Percentiles rank a stretch among this genome's conserved stretches.
These are phyloP conservation scores for bread wheat (Triticum aestivum) DNA, from an alignment of 176 grass and related monocot genomes.

Conservation along the genomic window DNA sequence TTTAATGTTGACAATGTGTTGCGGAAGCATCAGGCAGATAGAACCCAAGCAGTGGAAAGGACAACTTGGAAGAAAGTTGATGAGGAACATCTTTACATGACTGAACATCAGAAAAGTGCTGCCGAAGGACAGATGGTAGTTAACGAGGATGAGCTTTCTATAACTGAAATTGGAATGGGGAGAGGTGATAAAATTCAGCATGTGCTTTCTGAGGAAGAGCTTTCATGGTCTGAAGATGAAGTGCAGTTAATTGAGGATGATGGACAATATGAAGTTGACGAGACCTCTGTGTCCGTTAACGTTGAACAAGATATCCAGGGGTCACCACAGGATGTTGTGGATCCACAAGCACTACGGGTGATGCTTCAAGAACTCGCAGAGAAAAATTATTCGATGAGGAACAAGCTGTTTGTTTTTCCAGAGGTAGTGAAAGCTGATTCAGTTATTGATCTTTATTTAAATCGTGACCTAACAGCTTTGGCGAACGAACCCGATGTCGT, in stretches of 20 bases:
- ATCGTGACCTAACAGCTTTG: slow-evolving; percentile 64
- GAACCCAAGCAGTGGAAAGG: slow-evolving; percentile 1
- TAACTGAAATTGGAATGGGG: slow-evolving; percentile 1
- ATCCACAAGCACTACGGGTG: slow-evolving; percentile 36
- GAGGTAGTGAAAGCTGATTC: slow-evolving; percentile 50
- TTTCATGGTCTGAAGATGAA: slow-evolving; percentile 30
- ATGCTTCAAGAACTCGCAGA: slow-evolving; percentile 58
- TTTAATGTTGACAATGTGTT: slow-evolving; percentile 14
- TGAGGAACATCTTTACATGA: slow-evolving; percentile 29
- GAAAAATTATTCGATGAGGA: slow-evolving; percentile 47
- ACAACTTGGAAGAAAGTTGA: slow-evolving; percentile 20
- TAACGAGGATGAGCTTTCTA: slow-evolving; percentile 4
- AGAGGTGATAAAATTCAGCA: not conserved
- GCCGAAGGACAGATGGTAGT: slow-evolving; percentile 17
- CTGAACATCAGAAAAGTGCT: slow-evolving; percentile 27
- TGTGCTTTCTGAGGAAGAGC: slow-evolving; percentile 27
- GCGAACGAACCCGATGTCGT: slow-evolving; percentile 61
- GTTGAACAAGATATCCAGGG: slow-evolving; percentile 9
- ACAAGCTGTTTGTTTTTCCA: slow-evolving; percentile 61
- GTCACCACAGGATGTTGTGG: slow-evolving; percentile 21
- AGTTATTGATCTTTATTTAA: slow-evolving; percentile 63
- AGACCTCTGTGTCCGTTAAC: not conserved
- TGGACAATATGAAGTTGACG: slow-evolving; percentile 13
- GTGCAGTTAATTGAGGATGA: slow-evolving; percentile 11
- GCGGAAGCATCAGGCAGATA: slow-evolving; percentile 10